Base-by-base conservation (phyloP, 2,329 filamentous ascomycete species). In the Ophiostoma sp. region DNA sequence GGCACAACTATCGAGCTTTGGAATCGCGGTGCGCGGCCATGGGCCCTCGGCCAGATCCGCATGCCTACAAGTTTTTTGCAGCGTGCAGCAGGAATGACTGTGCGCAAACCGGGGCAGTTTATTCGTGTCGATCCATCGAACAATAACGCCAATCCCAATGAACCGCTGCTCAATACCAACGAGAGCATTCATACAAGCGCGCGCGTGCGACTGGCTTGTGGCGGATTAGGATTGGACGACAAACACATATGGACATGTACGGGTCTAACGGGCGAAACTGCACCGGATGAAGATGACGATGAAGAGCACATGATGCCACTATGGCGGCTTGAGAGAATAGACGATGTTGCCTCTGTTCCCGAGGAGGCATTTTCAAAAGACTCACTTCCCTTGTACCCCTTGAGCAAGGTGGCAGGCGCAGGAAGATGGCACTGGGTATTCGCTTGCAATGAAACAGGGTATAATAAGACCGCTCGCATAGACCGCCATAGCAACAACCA, bases 41-140 rank as follows among this genome's bases (percentile, higher is more conserved):
- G 76, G 76, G 75, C 68, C 0, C 69, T 79, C 0, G 78, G 78
- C 6, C 73, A 75, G 71, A 74, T 75, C n/a, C 75, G 77, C 57
- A 64, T 67, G 64, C 77, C 77, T 2, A 75, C 75, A 1, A 76
- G 72, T 67, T 31, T 67, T 5, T 20, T 79, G 64, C 74, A 75
- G 72, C 74, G 75, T 15, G 69, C 75, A 27, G 75, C 75, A 1
- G 78, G 78, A 20, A 74, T 69, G 36, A 76, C 74, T 1, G 73
- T 77, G 11, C 76, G 78, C 17, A 74, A 73, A 13, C 80, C 80
- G 3, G 81, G 80, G 1, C 72, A 79, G 15, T 79, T 78, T 65
- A 75, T 76, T 36, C 76, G 80, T 27, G 76, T 79, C 10, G 77
- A 82, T 73, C 77, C 80, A 64, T 75, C 78, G 31, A 79, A 76